Evolutionary conservation across 2,329 filamentous ascomycete genomes (phyloP).

Genomic region (Drechmeria coniospora): DNA sequence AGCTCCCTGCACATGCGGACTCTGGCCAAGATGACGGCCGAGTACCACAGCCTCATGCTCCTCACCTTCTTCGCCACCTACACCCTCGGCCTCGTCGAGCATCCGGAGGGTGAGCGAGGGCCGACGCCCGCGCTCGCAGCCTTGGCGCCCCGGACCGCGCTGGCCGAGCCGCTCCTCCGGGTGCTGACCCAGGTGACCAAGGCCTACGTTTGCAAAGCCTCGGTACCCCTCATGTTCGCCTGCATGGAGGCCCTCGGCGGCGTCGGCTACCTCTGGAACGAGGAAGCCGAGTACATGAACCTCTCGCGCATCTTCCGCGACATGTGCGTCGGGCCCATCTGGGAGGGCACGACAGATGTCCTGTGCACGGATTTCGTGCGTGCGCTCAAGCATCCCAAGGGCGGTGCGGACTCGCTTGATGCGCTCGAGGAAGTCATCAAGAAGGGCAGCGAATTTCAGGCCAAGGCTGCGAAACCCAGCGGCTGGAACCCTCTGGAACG

Average conservation of each 20-base stretch:
- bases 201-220: slow-evolving; percentile 36
- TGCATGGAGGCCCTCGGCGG: slow-evolving; percentile 52
- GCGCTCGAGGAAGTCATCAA: slow-evolving; percentile 27
- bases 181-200: slow-evolving; percentile 46
- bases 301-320: slow-evolving; percentile 52
- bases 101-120: slow-evolving; percentile 10
- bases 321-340: slow-evolving; percentile 47
- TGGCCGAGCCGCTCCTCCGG: slow-evolving; percentile 31
- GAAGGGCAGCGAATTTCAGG: slow-evolving; percentile 10
- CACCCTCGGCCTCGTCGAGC: slow-evolving; percentile 39
- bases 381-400: slow-evolving; percentile 28
- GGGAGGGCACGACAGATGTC: slow-evolving; percentile 61
- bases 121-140: slow-evolving; percentile 9
- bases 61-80: slow-evolving; percentile 37
- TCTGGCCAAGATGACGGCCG: slow-evolving; percentile 36
- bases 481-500: slow-evolving; percentile 15
- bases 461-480: slow-evolving; percentile 8
- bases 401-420: slow-evolving; percentile 20
- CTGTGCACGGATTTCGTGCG: slow-evolving; percentile 38
- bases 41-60: slow-evolving; percentile 41
- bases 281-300: slow-evolving; percentile 48
- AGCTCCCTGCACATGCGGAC: slow-evolving; percentile 42
- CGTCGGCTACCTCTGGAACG: slow-evolving; percentile 50
- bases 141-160: slow-evolving; percentile 17
- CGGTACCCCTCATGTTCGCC: slow-evolving; percentile 33